Conservation (phyloP, 345 rosid genomes). For the Microcos paniculata region DNA sequence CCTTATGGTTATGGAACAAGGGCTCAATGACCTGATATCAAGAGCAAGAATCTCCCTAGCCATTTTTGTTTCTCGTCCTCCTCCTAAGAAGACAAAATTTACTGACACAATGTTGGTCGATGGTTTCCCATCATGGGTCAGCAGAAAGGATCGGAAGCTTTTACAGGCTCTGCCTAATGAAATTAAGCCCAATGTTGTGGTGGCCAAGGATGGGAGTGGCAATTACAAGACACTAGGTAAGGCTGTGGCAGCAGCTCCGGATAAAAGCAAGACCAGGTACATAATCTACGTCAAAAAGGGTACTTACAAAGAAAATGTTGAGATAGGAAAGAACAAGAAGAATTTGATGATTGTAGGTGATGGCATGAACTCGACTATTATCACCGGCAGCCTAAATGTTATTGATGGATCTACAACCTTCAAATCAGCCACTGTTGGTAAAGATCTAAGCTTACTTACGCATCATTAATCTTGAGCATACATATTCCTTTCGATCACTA, state of each 20-base stretch:
- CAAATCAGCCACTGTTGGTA: constrained; percentile 84
- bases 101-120: constrained; percentile 7
- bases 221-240: constrained; percentile 66
- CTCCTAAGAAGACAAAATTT: constrained; percentile 18
- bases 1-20: constrained; percentile 38
- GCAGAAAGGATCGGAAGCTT: constrained; percentile 47
- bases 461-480: background rate
- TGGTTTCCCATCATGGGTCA: constrained; percentile 62
- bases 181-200: constrained; percentile 58
- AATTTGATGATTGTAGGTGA: constrained; percentile 82
- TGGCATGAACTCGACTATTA: constrained; percentile 59
- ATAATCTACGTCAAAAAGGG: constrained; percentile 81
- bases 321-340: constrained; percentile 62
- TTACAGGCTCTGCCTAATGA: constrained; percentile 34
- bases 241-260: constrained; percentile 69
- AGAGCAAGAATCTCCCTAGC: constrained; percentile 56
- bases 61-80: constrained; percentile 42
- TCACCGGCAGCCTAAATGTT: constrained; percentile 61
- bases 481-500: background rate
- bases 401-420: constrained; percentile 63
- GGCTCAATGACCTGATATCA: constrained; percentile 50
- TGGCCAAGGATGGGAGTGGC: constrained; percentile 77
- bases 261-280: constrained; percentile 45
- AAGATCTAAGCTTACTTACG: background rate
- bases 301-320: constrained; percentile 62